Percentiles rank a stretch among this genome's conserved stretches.
Conservation (phyloP, 306 rosid genomes). For the Glycine soja region DNA sequence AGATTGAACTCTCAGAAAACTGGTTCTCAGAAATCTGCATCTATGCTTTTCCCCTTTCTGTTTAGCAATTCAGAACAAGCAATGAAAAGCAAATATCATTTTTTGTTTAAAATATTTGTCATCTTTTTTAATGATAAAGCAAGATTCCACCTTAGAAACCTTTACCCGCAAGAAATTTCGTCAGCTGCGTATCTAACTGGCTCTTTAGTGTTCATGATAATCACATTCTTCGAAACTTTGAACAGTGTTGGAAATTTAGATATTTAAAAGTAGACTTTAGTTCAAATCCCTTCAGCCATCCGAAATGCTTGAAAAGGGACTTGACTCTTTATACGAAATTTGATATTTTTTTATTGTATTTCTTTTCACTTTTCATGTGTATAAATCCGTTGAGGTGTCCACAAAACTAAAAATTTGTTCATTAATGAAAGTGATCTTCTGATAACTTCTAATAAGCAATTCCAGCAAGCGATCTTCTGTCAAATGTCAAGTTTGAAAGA, state of each 20-base stretch:
- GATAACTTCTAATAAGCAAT: background rate
- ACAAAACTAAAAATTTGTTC: background rate
- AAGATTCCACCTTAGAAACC: background rate
- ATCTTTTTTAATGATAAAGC: background rate
- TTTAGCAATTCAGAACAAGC: background rate
- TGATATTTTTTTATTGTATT: no score
- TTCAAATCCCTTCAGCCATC: background rate
- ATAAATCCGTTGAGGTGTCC: no score
- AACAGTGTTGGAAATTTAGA: background rate
- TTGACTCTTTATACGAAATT: background rate
- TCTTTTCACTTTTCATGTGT: no score
- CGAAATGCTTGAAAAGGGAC: conserved; percentile 1
- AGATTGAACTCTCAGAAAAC: conserved; percentile 11
- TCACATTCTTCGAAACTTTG: background rate
- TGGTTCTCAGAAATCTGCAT: conserved; percentile 20
- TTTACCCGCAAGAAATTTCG: background rate
- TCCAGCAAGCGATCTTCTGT: background rate
- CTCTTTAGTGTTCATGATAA: background rate
- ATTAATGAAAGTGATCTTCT: background rate
- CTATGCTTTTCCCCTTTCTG: background rate
- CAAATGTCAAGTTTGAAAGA: background rate
- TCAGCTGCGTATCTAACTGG: background rate
- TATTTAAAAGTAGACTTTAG: background rate
- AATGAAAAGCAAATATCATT: background rate
- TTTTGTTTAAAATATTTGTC: background rate